Evolutionary conservation across 192 early-diverging fungal species (phyloP).

Genomic region (Cetraspora pellucida): DNA sequence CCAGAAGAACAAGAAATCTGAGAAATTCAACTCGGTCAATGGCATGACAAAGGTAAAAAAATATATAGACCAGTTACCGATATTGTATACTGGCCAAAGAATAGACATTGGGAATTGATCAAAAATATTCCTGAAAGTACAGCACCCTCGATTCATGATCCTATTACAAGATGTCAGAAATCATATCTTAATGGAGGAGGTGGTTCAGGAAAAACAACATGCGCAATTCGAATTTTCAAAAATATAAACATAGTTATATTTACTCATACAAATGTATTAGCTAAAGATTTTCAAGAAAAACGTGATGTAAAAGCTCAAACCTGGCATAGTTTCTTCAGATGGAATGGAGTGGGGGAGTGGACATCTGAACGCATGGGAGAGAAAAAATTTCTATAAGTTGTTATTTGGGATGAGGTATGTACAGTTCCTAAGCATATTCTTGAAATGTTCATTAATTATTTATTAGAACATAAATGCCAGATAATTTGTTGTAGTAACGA

Average conservation of each 20-base stretch:
- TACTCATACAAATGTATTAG: constrained; percentile 7
- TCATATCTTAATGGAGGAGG: constrained; percentile 25
- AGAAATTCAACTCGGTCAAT: constrained; percentile 15
- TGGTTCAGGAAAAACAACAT: constrained; percentile 22
- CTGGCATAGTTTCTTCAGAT: constrained; percentile 26
- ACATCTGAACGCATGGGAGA: constrained; percentile 12
- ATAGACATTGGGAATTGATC: constrained; percentile 14
- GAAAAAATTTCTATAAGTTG: constrained; percentile 13
- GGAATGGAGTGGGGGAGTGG: constrained; percentile 4
- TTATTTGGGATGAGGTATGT: constrained; percentile 30
- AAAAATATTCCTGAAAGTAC: constrained; percentile 8
- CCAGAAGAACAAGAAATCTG: background rate
- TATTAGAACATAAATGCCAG: constrained; percentile 27
- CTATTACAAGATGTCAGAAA: constrained; percentile 5
- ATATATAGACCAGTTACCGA: constrained; percentile 13
- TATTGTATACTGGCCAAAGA: constrained; percentile 17
- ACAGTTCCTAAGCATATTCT: constrained; percentile 24
- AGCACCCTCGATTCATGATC: constrained; percentile 19
- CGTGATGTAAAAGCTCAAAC: constrained; percentile 20
- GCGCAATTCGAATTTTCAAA: constrained; percentile 23
- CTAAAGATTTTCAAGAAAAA: background rate
- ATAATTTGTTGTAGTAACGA: constrained; percentile 25
- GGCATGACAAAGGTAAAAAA: constrained; percentile 8
- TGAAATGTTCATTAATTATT: constrained; percentile 25
- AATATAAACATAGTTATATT: constrained; percentile 15